phyloP scores from a whole-genome alignment of 176 grass and related monocot genomes.

The sorghum (Sorghum bicolor) region Sorghum_bicolor_NCBIv3 NC_012878.2:53565501-53566000 shows the following conservation, averaged over 20 bases:
- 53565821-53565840: not conserved
- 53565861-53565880: not conserved
- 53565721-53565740: not conserved
- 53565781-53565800: not conserved
- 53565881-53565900: not conserved
- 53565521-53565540: not conserved
- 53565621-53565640: no score
- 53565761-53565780: not conserved
- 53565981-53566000: not conserved
- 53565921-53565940: not conserved
- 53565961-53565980: not conserved
- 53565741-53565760: not conserved
- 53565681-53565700: not conserved
- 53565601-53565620: not conserved
- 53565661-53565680: not conserved
- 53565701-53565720: not conserved
- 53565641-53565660: no score
- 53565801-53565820: slow-evolving; percentile 11
- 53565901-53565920: not conserved
- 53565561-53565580: not conserved
- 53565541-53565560: not conserved
- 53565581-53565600: not conserved
- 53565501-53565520: not conserved
- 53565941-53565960: no score
- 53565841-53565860: slow-evolving; percentile 17